Evolutionary conservation across 116 monocot species (phyloP), one percentile per base, ranked within the genome.

Genomic region (Phalaenopsis hybrid): DNA sequence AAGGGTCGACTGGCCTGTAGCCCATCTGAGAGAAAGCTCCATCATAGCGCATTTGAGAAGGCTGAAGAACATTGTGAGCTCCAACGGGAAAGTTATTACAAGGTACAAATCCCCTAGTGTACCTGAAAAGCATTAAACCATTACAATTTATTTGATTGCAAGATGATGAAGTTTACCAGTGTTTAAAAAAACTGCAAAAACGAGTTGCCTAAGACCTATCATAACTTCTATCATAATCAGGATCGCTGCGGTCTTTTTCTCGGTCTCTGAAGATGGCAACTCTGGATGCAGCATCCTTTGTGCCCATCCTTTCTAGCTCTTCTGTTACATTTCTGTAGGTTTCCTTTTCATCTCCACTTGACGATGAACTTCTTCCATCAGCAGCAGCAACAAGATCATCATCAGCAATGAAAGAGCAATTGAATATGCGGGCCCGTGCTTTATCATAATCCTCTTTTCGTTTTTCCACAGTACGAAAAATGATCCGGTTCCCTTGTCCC

Each of bases 171-270:
- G 17, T 75, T n/a, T 46, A 75, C 75, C 18, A n/a, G 46, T 41
- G 45, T 9, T 46, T 1, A 75, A 75, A 44, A 6, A n/a, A 75
- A 75, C 74, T 18, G 18, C 1, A 4, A 44, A 46, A 75, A 31
- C 4, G 4, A 72, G 13, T 31, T 46, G 50, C 77, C 21, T 77
- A 15, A 21, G 85, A 93, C 96, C 91, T 89, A 61, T 82, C 85
- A 82, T 96, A 96, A 76, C 92, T 92, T 74, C 96, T 84, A 77
- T 96, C 88, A 82, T 93, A 93, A 85, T 96, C 96, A 18, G 96
- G 96, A 88, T 96, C 96, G 13, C 50, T 89, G 0, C 85, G 87
- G 72, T 93, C 96, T 80, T 96, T 96, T 77, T 87, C 91, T 75
- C 83, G 85, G 84, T 96, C 92, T 75, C 90, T 90, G 69, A 93